These are phyloP conservation scores for Gnomoniopsis smithogilvyi DNA, from an alignment of 2,329 filamentous ascomycete genomes.

Conservation along the genomic window DNA sequence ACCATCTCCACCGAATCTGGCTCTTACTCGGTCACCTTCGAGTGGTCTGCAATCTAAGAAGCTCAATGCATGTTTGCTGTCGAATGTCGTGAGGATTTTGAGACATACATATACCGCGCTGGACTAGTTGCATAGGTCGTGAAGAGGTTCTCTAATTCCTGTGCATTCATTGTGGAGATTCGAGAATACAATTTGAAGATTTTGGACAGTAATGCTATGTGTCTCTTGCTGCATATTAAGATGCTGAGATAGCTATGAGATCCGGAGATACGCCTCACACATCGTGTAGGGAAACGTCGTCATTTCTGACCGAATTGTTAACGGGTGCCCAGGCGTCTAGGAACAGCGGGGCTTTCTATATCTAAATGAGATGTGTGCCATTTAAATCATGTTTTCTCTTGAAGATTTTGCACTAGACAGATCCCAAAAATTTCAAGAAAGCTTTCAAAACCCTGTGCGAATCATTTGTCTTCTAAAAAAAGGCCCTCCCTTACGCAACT, in stretches of 20 bases:
- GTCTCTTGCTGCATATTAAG: too few relatives aligned
- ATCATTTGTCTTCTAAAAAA: not conserved
- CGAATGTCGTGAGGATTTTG: not conserved
- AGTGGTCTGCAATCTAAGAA: not conserved
- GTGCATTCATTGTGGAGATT: too few relatives aligned
- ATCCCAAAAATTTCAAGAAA: not conserved
- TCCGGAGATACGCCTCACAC: too few relatives aligned
- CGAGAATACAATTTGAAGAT: too few relatives aligned
- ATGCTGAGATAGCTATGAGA: too few relatives aligned
- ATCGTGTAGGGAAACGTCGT: not conserved
- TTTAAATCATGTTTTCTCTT: not conserved
- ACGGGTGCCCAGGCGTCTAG: not conserved
- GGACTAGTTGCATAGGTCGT: not conserved
- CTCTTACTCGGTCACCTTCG: conserved; percentile 5
- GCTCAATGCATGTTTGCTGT: not conserved
- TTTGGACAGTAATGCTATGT: too few relatives aligned
- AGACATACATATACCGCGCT: not conserved
- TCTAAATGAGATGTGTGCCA: not conserved
- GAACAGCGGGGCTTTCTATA: not conserved
- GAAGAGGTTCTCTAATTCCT: too few relatives aligned
- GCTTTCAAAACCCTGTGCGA: not conserved
- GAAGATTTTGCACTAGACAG: not conserved
- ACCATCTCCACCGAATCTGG: not conserved
- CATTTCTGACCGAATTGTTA: not conserved
- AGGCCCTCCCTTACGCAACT: not conserved